Evolutionary conservation across 202 grass and related monocot species (phyloP).

Genomic region (Sporobolus alterniflorus): DNA sequence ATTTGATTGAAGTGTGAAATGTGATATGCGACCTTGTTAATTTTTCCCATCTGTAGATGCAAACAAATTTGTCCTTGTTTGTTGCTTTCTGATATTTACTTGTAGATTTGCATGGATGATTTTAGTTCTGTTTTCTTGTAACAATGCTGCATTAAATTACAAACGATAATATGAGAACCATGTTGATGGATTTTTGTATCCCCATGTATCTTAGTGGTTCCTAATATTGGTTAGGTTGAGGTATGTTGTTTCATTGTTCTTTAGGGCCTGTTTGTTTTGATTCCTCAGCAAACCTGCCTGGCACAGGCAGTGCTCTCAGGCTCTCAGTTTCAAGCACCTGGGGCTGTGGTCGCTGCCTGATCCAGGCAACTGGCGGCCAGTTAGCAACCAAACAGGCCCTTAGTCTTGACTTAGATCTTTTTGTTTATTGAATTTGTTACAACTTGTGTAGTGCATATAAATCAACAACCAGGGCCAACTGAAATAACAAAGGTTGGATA

Average conservation of each 20-base stretch:
- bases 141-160: background rate
- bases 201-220: constrained; percentile 19
- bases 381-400: no score
- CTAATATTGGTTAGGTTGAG: background rate
- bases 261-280: no score
- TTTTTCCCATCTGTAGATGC: constrained; percentile 2
- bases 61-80: constrained; percentile 11
- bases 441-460: background rate
- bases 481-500: constrained; percentile 10
- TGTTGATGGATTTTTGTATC: background rate
- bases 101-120: constrained; percentile 11
- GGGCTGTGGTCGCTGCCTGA: no score
- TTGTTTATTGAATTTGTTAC: constrained; percentile 17
- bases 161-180: constrained; percentile 7
- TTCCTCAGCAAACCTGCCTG: no score
- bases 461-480: background rate
- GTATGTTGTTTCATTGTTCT: background rate
- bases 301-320: no score
- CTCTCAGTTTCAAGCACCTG: no score
- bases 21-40: background rate
- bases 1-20: constrained; percentile 2
- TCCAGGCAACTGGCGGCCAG: no score
- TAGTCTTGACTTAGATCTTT: background rate
- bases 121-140: constrained; percentile 5
- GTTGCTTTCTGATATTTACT: constrained; percentile 19